Evolutionary conservation across 2,329 filamentous ascomycete species (phyloP).

Genomic region (Calonectria leucothoes): DNA sequence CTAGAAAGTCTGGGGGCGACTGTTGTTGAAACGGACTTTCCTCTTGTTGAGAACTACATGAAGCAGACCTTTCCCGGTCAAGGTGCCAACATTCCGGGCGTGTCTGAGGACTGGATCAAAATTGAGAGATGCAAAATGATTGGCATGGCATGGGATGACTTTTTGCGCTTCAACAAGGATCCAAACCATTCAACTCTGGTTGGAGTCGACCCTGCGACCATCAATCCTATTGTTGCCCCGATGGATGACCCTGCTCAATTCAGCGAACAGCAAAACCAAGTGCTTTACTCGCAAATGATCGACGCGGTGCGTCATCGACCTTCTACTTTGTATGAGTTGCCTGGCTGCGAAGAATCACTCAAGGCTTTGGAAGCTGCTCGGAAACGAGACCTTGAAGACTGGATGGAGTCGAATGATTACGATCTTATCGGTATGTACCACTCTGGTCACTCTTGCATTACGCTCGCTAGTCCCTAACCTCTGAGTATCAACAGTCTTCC

Average conservation of each 20-base stretch:
- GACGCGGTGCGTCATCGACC: not conserved
- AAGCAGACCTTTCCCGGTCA: slow-evolving; percentile 26
- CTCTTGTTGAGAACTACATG: slow-evolving; percentile 28
- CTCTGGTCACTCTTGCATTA: not conserved
- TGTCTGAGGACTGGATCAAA: slow-evolving; percentile 20
- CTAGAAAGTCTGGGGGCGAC: slow-evolving; percentile 55
- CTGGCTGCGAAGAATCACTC: slow-evolving; percentile 15
- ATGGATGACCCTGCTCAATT: slow-evolving; percentile 15
- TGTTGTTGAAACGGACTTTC: slow-evolving; percentile 49
- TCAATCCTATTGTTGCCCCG: slow-evolving; percentile 9
- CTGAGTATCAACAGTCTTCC: slow-evolving; percentile 4
- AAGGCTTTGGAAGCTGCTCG: slow-evolving; percentile 59
- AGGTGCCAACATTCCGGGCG: slow-evolving; percentile 9
- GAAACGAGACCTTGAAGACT: slow-evolving; percentile 61
- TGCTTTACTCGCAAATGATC: slow-evolving; percentile 20
- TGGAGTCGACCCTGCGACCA: not conserved
- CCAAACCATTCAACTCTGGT: not conserved
- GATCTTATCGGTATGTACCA: not conserved
- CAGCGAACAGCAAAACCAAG: slow-evolving; percentile 21
- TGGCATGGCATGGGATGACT: slow-evolving; percentile 19
- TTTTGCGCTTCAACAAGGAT: not conserved
- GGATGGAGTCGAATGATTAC: slow-evolving; percentile 4
- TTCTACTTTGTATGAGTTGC: not conserved
- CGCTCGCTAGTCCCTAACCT: not conserved
- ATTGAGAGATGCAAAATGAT: slow-evolving; percentile 26